Base-by-base conservation (phyloP, 2,329 filamentous ascomycete species). In the Apiospora malaysiana region DNA sequence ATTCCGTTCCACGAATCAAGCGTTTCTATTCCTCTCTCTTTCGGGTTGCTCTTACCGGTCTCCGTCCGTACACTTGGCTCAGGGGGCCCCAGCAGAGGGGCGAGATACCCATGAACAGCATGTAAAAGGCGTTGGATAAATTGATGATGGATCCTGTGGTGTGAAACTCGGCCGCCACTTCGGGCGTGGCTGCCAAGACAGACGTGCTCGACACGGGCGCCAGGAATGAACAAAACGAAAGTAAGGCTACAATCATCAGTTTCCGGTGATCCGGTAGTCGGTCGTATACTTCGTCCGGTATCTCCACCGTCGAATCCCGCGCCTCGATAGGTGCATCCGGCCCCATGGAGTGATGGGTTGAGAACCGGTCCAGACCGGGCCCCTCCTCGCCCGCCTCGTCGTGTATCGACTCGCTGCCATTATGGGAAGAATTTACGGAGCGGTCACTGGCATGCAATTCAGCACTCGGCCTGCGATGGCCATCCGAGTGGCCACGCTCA, bases 211-310 rank as follows among this genome's bases (percentile, higher is more conserved):
- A 92, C 32, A 94, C 88, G 0, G 93, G 93, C 0, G 93, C 90
- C 63, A 95, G 83, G 73, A 95, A 94, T 37, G 91, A 90, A 81
- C 92, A 94, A 77, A 91, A 93, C 0, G 92, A 91, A 69, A 95
- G 82, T 7, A 94, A 86, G 12, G 84, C 83, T 21, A 94, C 91
- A 69, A 95, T 92, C 72, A 90, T 77, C 2, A 85, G 78, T 80
- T 95, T 96, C 51, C 90, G 87, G 21, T 83, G 81, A 4, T 82
- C 80, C 0, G 90, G 86, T 72, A 94, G 86, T 23, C 86, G 86
- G 75, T 91, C 86, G 82, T 94, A 95, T n/a, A 89, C 79, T 69
- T 85, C 84, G 75, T 90, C 88, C 16, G 83, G 83, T 40, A 85
- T 76, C 71, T 85, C 82, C 47, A 80, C 65, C 8, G 79, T 71